Conservation (phyloP, 371 early-diverging fungal genomes). For the Apophysomyces trapeziformis region DNA sequence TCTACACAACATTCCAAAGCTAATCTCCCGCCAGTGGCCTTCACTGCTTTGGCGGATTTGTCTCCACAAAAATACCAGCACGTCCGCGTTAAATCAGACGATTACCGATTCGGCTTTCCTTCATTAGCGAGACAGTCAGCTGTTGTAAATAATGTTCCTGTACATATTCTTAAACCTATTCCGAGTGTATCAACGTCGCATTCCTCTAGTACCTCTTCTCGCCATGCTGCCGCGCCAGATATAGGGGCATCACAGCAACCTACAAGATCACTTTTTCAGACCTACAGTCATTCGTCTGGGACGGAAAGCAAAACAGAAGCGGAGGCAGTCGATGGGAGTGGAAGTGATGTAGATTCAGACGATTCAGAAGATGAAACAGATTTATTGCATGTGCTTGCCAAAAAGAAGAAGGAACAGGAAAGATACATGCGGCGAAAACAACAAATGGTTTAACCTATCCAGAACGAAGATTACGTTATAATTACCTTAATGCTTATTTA, state of each 20-base stretch:
- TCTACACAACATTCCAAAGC: conserved; percentile 8
- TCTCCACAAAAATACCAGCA: conserved; percentile 14
- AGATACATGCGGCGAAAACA: conserved; percentile 19
- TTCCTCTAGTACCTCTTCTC: not conserved
- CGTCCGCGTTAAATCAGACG: conserved; percentile 12
- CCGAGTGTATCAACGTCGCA: conserved; percentile 10
- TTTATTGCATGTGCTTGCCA: conserved; percentile 31
- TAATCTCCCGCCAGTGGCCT: conserved; percentile 5
- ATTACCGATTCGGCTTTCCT: not conserved
- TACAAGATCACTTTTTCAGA: conserved; percentile 3
- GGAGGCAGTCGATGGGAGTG: not conserved
- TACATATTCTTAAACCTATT: conserved; percentile 21
- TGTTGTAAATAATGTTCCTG: conserved; percentile 10
- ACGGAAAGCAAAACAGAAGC: not conserved
- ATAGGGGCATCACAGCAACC: not conserved
- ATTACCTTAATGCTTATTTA: not conserved
- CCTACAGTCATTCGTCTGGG: not conserved
- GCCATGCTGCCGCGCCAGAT: not conserved
- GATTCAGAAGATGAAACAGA: conserved; percentile 34
- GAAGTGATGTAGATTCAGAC: conserved; percentile 21
- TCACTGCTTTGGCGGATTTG: conserved; percentile 4
- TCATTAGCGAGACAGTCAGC: conserved; percentile 2
- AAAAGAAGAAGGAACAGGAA: conserved; percentile 29
- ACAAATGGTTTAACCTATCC: conserved; percentile 16
- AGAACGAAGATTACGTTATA: conserved; percentile 10